phyloP scores from a whole-genome alignment of 306 rosid genomes.

The Trichosanthes truncata region DNA sequence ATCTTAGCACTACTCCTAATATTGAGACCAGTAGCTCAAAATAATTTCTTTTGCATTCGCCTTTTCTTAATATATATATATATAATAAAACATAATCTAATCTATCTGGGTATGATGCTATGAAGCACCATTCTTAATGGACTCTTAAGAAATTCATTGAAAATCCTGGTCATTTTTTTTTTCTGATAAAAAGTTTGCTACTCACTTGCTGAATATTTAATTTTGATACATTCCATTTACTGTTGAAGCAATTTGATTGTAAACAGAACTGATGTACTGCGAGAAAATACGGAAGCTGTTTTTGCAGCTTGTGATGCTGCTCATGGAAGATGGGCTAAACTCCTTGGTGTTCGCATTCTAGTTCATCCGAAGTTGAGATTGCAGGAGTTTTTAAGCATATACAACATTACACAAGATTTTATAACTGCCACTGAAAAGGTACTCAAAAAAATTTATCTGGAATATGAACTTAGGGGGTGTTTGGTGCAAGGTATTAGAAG shows the following conservation, averaged over 20 bases:
- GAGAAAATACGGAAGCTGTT: slow-evolving; percentile 99
- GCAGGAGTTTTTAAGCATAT: slow-evolving; percentile 80
- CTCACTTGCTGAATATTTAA: not conserved
- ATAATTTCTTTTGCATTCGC: not conserved
- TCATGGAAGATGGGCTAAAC: slow-evolving; percentile 99
- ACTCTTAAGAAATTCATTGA: not conserved
- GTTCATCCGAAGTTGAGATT: slow-evolving; percentile 93
- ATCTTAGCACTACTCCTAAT: not conserved
- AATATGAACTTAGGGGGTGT: not conserved
- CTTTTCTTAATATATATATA: too few species aligned
- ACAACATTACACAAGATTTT: slow-evolving; percentile 85
- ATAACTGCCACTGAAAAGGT: slow-evolving; percentile 90
- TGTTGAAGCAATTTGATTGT: slow-evolving; percentile 54
- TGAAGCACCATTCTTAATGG: not conserved
- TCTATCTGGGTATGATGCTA: not conserved
- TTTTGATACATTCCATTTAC: slow-evolving; percentile 12
- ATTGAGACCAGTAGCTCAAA: not conserved
- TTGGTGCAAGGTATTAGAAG: not conserved
- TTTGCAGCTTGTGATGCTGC: slow-evolving; percentile 99
- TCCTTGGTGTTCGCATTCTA: slow-evolving; percentile 91
- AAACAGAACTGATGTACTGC: slow-evolving; percentile 95
- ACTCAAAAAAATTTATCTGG: slow-evolving; percentile 8
- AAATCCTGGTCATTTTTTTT: not conserved
- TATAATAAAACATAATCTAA: not conserved
- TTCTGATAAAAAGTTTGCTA: not conserved